Evolutionary conservation across 352 stramenopile species (phyloP), one percentile per base, ranked within the genome.

Genomic region (Hyaloperonospora brassicae): DNA sequence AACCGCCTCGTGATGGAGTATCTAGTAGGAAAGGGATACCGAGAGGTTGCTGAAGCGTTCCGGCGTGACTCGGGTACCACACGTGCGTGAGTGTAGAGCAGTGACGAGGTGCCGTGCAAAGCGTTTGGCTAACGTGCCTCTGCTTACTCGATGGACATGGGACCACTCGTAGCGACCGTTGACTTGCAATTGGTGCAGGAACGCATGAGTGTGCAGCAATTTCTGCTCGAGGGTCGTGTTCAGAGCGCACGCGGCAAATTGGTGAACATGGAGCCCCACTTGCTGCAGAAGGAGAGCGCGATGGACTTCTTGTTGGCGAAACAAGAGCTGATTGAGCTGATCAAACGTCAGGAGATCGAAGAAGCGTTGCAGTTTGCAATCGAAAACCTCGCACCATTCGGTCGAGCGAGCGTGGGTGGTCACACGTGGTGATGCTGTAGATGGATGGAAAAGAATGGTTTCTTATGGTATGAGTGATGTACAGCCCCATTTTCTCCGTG

Each of bases 1-100:
- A 84, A 89, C 48, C 75, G 77, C 8, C 51, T 89, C 11, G 79
- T 89, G 56, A 87, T 89, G 79, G 77, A 89, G 40, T 89, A 87
- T 42, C 65, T 89, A n/a, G 75, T 89, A 4, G 77, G 79, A 10
- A 89, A 87, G 57, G 79, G 79, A 45, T 87, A 87, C 39, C 75
- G 77, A 47, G 73, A 89, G 17, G 77, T 87, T 38, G 79, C 79
- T 5, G 79, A 89, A 57, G 79, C 79, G 5, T 87, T 89, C 45
- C 85, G 73, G 76, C 60, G 65, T 2, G 76, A 89, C 44, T 86
- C 79, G 27, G 75, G 57, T 52, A 87, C 76, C 8, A 82, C 84
- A 52, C 79, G 79, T 89, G 59, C 46, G 77, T 79, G 9, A 22
- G 5, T 49, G 38, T 42, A 10, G 17, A 0, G 25, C 27, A 30